phyloP scores from a whole-genome alignment of 2,329 filamentous ascomycete species.

The Dactylellina drechsleri region DNA sequence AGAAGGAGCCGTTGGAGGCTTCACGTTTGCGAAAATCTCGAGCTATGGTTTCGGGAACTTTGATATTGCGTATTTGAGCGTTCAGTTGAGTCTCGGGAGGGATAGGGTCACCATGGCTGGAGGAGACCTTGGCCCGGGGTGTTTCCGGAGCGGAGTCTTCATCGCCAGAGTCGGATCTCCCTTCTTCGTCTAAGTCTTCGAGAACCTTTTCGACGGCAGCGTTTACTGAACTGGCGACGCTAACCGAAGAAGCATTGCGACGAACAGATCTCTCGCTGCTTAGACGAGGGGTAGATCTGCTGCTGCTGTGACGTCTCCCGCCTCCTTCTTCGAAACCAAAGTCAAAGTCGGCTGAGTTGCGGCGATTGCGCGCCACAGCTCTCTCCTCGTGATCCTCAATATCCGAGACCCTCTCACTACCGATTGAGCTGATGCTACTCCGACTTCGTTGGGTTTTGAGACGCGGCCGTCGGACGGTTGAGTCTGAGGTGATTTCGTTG shows the following conservation, averaged over 20 bases:
- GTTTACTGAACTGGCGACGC: constrained; percentile 36
- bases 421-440: constrained; percentile 51
- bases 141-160: constrained; percentile 69
- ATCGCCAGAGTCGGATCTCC: constrained; percentile 38
- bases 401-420: constrained; percentile 43
- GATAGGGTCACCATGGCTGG: constrained; percentile 65
- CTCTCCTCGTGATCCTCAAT: constrained; percentile 34
- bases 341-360: constrained; percentile 35
- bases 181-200: constrained; percentile 51
- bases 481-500: constrained; percentile 45
- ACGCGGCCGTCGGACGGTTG: constrained; percentile 26
- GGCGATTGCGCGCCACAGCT: not conserved
- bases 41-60: constrained; percentile 87
- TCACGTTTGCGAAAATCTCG: constrained; percentile 77
- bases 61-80: constrained; percentile 86
- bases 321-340: constrained; percentile 54
- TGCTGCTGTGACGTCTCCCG: constrained; percentile 55
- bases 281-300: constrained; percentile 60
- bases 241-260: constrained; percentile 29
- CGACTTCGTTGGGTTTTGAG: constrained; percentile 48
- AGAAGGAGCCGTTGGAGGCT: constrained; percentile 69
- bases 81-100: constrained; percentile 91
- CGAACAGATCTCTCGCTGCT: constrained; percentile 57
- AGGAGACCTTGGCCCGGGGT: constrained; percentile 68
- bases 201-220: constrained; percentile 48